These are phyloP conservation scores for Apostasia ramifera DNA, from an alignment of 106 monocot genomes.

Conservation along the genomic window DNA sequence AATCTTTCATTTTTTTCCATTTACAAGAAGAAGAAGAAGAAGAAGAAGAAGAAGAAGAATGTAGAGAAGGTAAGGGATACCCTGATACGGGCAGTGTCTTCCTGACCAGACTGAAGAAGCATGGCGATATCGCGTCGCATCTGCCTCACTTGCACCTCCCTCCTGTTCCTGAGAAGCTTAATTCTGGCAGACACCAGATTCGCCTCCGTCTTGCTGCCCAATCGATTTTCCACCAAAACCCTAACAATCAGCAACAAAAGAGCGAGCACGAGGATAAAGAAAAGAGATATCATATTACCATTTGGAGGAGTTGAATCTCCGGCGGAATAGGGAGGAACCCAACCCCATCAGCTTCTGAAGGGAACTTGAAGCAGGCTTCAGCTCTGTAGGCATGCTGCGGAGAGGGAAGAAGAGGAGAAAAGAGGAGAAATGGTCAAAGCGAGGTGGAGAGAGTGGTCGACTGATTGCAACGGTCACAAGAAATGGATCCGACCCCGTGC, in stretches of 20 bases:
- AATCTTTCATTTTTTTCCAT: neutral
- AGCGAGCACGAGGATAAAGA: neutral
- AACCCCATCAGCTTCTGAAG: constrained; percentile 40
- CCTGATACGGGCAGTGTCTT: constrained; percentile 80
- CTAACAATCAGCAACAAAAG: neutral
- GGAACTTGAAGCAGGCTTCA: constrained; percentile 10
- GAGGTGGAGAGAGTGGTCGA: neutral
- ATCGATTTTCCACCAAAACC: constrained; percentile 4
- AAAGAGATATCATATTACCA: constrained; percentile 26
- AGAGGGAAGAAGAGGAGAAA: neutral
- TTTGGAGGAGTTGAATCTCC: constrained; percentile 76
- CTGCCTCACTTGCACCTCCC: constrained; percentile 68
- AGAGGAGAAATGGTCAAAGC: neutral
- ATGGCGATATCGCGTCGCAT: constrained; percentile 81
- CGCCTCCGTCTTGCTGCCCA: constrained; percentile 70
- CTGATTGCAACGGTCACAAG: constrained; percentile 3
- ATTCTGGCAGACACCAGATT: constrained; percentile 88
- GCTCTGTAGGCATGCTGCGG: neutral
- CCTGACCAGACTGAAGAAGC: constrained; percentile 53
- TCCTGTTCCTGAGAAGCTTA: constrained; percentile 84
- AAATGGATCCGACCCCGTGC: neutral
- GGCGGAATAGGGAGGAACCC: constrained; percentile 19
- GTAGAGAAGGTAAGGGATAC: constrained; percentile 15
- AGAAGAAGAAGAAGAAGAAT: neutral
- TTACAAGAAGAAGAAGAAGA: neutral